phyloP scores from a whole-genome alignment of 306 rosid species.

The Ormosia semicastrata region DNA sequence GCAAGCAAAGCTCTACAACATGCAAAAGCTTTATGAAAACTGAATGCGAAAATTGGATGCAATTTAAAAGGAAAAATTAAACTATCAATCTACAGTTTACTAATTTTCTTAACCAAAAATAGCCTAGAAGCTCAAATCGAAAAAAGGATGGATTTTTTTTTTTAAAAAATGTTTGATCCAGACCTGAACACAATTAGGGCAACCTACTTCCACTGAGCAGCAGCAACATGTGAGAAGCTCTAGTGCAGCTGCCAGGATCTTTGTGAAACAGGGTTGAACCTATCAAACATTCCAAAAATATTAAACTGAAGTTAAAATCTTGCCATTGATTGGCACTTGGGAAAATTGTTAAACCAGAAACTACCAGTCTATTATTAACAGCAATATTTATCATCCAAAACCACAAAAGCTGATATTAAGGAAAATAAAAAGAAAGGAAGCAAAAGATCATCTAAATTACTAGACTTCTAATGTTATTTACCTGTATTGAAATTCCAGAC shows the following conservation, averaged over 20 bases:
- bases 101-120: neutral
- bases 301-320: neutral
- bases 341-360: constrained; percentile 19
- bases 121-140: neutral
- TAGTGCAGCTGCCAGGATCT: constrained; percentile 71
- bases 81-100: neutral
- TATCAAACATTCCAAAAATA: constrained; percentile 35
- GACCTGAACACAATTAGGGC: constrained; percentile 91
- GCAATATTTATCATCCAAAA: constrained; percentile 7
- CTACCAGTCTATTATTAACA: neutral
- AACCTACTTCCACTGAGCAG: constrained; percentile 65
- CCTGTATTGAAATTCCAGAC: constrained; percentile 77
- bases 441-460: neutral
- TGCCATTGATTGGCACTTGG: neutral
- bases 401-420: neutral
- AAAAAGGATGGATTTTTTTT: neutral
- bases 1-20: constrained; percentile 73
- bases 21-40: constrained; percentile 16
- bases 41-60: neutral
- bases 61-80: neutral
- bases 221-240: constrained; percentile 75
- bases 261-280: constrained; percentile 73
- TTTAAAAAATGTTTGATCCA: neutral
- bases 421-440: neutral
- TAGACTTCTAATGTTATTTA: constrained; percentile 20